phyloP scores from a whole-genome alignment of 2,329 filamentous ascomycete genomes.

The Tolypocladium paradoxum region DNA sequence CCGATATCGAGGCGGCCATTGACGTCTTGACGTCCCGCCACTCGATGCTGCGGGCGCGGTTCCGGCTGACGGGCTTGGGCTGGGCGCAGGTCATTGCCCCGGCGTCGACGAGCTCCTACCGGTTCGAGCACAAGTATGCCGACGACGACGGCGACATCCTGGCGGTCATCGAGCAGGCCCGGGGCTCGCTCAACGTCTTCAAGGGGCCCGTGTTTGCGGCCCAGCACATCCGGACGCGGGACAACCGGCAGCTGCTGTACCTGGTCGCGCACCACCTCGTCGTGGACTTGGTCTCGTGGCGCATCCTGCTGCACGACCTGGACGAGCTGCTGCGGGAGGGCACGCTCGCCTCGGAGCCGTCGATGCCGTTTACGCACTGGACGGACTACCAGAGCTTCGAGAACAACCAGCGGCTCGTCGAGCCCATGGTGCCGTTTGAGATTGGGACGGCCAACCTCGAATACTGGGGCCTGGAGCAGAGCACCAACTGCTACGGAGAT shows the following conservation, averaged over 20 bases:
- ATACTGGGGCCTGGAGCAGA: slow-evolving; percentile 33
- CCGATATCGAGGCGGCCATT: slow-evolving; percentile 36
- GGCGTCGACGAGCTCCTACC: slow-evolving; percentile 29
- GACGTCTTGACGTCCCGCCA: slow-evolving; percentile 38
- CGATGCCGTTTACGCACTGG: slow-evolving; percentile 40
- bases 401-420: slow-evolving; percentile 16
- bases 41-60: slow-evolving; percentile 39
- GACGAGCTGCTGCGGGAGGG: slow-evolving; percentile 36
- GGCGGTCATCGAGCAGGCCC: slow-evolving; percentile 27
- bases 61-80: slow-evolving; percentile 23
- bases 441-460: slow-evolving; percentile 27
- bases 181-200: slow-evolving; percentile 35
- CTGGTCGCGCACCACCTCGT: slow-evolving; percentile 41
- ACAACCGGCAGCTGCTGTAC: slow-evolving; percentile 36
- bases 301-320: slow-evolving; percentile 36
- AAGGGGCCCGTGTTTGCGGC: slow-evolving; percentile 39
- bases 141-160: slow-evolving; percentile 30
- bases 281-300: slow-evolving; percentile 40
- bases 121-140: slow-evolving; percentile 30
- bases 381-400: slow-evolving; percentile 32
- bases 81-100: slow-evolving; percentile 37
- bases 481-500: slow-evolving; percentile 34
- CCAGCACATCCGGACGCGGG: slow-evolving; percentile 33
- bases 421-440: slow-evolving; percentile 26
- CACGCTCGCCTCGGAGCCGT: slow-evolving; percentile 30